phyloP scores from a whole-genome alignment of 176 grass and related monocot species.

The Panicum miliaceum region DNA sequence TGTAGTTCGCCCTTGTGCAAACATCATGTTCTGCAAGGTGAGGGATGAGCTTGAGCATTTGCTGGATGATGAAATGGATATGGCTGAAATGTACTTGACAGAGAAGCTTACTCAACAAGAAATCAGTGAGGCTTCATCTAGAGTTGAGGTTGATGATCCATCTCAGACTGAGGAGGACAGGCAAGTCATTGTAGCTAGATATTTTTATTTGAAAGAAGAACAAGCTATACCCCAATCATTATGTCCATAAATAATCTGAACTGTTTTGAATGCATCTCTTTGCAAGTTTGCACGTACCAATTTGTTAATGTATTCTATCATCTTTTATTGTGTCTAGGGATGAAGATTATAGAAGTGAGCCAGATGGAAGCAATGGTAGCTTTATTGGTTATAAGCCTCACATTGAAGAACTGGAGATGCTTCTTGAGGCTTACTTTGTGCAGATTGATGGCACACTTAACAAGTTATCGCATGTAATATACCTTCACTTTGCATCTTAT shows the following conservation, averaged over 20 bases:
- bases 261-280: neutral
- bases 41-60: conserved; percentile 91
- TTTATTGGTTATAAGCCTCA: conserved; percentile 73
- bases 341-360: conserved; percentile 69
- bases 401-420: conserved; percentile 95
- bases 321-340: conserved; percentile 50
- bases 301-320: conserved; percentile 17
- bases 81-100: conserved; percentile 96
- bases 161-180: conserved; percentile 61
- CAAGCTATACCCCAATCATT: neutral
- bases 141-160: conserved; percentile 61
- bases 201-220: conserved; percentile 9
- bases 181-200: conserved; percentile 40
- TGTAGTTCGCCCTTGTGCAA: conserved; percentile 21
- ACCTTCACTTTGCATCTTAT: conserved; percentile 12
- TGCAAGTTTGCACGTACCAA: conserved; percentile 2
- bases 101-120: conserved; percentile 72
- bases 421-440: conserved; percentile 94
- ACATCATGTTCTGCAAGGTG: conserved; percentile 55
- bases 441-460: conserved; percentile 91
- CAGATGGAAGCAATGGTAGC: conserved; percentile 63
- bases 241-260: neutral
- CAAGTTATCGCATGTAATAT: conserved; percentile 81
- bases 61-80: conserved; percentile 96
- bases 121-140: conserved; percentile 70